Conservation (phyloP, 2,329 filamentous ascomycete genomes). For the Colletotrichum somersetense region DNA sequence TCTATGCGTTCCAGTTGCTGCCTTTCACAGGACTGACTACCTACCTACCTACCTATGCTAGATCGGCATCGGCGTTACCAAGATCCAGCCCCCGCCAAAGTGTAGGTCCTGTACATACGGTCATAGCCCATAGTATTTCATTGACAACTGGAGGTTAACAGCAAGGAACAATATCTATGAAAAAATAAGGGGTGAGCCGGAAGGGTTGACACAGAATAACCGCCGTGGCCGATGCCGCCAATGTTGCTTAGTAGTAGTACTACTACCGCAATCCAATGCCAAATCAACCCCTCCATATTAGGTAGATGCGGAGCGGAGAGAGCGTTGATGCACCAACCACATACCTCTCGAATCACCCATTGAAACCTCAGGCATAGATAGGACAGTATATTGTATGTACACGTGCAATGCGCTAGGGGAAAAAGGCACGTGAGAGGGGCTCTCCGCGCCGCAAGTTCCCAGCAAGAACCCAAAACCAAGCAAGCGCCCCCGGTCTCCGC, state of each 20-base stretch:
- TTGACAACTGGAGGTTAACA: background rate
- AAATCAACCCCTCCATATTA: background rate
- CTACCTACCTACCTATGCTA: background rate
- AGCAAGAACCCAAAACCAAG: background rate
- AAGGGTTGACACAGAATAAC: background rate
- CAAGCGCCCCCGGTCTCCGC: slow-evolving; percentile 8
- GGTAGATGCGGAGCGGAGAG: background rate
- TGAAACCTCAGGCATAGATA: slow-evolving; percentile 3
- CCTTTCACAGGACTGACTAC: background rate
- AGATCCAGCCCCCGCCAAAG: too few species aligned
- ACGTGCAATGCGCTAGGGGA: background rate
- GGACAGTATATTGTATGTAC: background rate
- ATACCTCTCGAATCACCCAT: background rate
- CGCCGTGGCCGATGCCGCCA: background rate
- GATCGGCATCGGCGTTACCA: background rate
- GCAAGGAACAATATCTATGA: background rate
- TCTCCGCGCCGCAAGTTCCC: background rate
- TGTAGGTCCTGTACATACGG: background rate
- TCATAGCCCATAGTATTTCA: background rate
- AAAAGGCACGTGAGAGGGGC: slow-evolving; percentile 2
- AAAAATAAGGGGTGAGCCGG: background rate
- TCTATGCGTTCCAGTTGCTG: too few species aligned
- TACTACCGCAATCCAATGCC: background rate
- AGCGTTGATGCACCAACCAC: background rate
- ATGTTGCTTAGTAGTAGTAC: background rate